These are phyloP conservation scores for Cryptomeria japonica DNA, from an alignment of 75 land plant genomes.

Conservation along the genomic window DNA sequence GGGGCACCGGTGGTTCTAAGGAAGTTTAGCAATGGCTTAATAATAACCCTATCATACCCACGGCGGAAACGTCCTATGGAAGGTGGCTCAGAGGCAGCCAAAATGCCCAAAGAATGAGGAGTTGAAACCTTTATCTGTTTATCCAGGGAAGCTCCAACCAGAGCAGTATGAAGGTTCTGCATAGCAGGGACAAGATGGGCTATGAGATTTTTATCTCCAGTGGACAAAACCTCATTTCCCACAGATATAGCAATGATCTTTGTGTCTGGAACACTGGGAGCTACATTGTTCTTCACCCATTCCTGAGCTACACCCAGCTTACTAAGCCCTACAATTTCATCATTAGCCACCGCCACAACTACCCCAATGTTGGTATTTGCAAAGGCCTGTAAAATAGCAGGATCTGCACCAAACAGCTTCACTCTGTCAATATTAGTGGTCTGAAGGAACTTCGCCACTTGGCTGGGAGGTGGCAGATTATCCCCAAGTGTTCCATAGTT, in stretches of 20 bases:
- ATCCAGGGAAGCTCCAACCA: slow-evolving; percentile 18
- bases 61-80: slow-evolving; percentile 59
- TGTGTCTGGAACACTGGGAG: slow-evolving; percentile 41
- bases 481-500: slow-evolving; percentile 77
- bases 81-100: slow-evolving; percentile 57
- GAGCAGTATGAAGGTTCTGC: slow-evolving; percentile 41
- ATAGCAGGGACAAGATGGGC: slow-evolving; percentile 49
- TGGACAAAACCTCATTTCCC: slow-evolving; percentile 71
- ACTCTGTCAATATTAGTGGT: slow-evolving; percentile 59
- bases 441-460: slow-evolving; percentile 58
- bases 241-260: slow-evolving; percentile 44
- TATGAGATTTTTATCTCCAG: slow-evolving; percentile 31
- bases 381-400: slow-evolving; percentile 59
- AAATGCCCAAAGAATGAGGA: slow-evolving; percentile 66
- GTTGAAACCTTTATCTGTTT: slow-evolving; percentile 49
- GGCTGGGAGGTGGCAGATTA: slow-evolving; percentile 65
- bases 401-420: slow-evolving; percentile 72
- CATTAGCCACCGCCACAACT: slow-evolving; percentile 58
- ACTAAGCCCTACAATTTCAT: slow-evolving; percentile 50
- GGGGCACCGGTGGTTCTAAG: slow-evolving; percentile 24
- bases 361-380: slow-evolving; percentile 55
- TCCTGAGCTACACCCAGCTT: slow-evolving; percentile 21
- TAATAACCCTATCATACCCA: slow-evolving; percentile 24
- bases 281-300: slow-evolving; percentile 52
- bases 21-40: slow-evolving; percentile 29